phyloP scores from a whole-genome alignment of 75 land plant species.

The Pseudotsuga menziesii region DNA sequence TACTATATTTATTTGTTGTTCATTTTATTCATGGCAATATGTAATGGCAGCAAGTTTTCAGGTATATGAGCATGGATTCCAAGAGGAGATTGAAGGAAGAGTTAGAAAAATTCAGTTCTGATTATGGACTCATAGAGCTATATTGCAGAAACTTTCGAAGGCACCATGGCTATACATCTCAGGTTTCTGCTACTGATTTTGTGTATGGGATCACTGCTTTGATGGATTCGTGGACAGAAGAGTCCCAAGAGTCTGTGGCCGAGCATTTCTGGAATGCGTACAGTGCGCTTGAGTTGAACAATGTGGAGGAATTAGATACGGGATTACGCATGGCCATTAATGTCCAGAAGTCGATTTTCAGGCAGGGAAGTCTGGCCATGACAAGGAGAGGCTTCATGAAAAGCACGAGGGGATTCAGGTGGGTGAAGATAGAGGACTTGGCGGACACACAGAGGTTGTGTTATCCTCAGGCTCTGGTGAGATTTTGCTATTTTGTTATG shows the following conservation, averaged over 20 bases:
- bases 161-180: slow-evolving; percentile 71
- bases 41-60: slow-evolving; percentile 61
- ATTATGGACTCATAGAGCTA: slow-evolving; percentile 72
- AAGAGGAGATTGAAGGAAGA: slow-evolving; percentile 63
- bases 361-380: slow-evolving; percentile 84
- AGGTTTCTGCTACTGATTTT: slow-evolving; percentile 90
- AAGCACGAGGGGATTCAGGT: slow-evolving; percentile 67
- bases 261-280: slow-evolving; percentile 64
- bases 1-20: too few species aligned
- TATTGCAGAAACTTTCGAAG: slow-evolving; percentile 77
- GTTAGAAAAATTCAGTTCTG: slow-evolving; percentile 60
- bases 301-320: slow-evolving; percentile 42
- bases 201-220: slow-evolving; percentile 89
- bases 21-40: too few species aligned
- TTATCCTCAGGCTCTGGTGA: slow-evolving; percentile 81
- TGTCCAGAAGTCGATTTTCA: slow-evolving; percentile 68
- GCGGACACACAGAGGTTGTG: slow-evolving; percentile 59
- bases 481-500: slow-evolving; percentile 84
- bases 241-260: slow-evolving; percentile 36
- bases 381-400: slow-evolving; percentile 73
- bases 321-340: slow-evolving; percentile 81
- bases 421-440: slow-evolving; percentile 76
- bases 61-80: slow-evolving; percentile 79
- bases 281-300: slow-evolving; percentile 56
- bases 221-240: slow-evolving; percentile 56